Evolutionary conservation across 2,329 filamentous ascomycete species (phyloP), one percentile per base, ranked within the genome.

Genomic region (Ophiostoma fasciatum): DNA sequence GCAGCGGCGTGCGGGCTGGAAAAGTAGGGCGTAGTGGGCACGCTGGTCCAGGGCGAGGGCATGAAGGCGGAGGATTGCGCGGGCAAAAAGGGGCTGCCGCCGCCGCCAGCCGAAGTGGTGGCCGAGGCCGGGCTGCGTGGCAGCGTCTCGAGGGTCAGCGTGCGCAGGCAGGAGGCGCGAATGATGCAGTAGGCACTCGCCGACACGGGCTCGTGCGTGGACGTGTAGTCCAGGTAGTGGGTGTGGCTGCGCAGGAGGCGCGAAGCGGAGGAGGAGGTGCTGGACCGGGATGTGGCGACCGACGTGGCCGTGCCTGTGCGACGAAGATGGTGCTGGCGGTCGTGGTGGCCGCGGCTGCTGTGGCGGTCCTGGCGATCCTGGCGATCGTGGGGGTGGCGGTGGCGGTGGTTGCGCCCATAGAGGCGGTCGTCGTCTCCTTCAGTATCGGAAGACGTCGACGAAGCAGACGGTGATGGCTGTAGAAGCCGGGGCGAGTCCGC

Each of bases 161-260:
- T 77, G 23, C 75, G 68, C 31, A 80, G 57, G 45, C 75, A 80
- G 0, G 74, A 76, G 32, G 74, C 71, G 33, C 75, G 71, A 34
- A 80, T 63, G 28, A 75, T 67, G n/a, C 72, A 73, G 54, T 77
- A 80, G 7, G 73, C 76, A n/a, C 62, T 60, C 12, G 72, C 62
- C 2, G 67, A 58, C 4, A 73, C 59, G 4, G 75, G 73, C 42
- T 78, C 74, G 49, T 78, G 74, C 5, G 73, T 77, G 2, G 75
- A 79, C 5, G 74, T 78, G 49, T 78, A 80, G 49, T 78, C 71
- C 33, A 79, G 59, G 46, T 70, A 78, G 49, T 80, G 75, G 5
- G 68, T 68, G 46, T 80, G 75, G 28, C 64, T 63, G 22, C 60
- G 55, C 4, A 38, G 33, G 28, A 34, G 28, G 31, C 45, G 36